Evolutionary conservation across 805 yeast genomes (phyloP), one percentile per base, ranked within the genome.

Genomic region (Myxozyma nipponensis): DNA sequence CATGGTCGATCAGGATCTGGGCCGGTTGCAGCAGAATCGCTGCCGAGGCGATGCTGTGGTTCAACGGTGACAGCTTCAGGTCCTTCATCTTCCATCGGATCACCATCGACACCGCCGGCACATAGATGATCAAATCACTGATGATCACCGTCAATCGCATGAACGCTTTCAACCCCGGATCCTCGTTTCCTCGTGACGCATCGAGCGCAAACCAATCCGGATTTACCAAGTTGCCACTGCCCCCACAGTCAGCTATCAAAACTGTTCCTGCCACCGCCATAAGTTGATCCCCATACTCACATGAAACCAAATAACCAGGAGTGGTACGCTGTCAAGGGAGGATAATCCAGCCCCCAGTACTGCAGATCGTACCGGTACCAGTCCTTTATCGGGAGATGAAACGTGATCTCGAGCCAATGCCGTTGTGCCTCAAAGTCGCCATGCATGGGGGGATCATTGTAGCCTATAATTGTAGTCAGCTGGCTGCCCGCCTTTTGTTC

Each of bases 371-470:
- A 88, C 70, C 77, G 86, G 64, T 93, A 93, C 98, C 98, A 93
- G 55, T 84, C 60, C 0, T 71, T 67, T 0, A 87, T 67, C 0
- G 96, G 93, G 43, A 90, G 66, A 59, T 82, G 80, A 36, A 75
- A 80, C 0, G 98, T 91, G 46, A 91, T 73, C 66, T 93, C 98
- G 78, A 93, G 76, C 98, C 98, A 93, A 67, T 91, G 98, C 58
- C 98, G 77, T 67, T 93, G 98, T 0, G 98, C 98, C 67, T 93
- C 98, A 63, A 93, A 91, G 65, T 93, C 98, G 4, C 98, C 98
- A 71, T 73, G 81, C 79, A 87, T 79, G 3, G 98, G 98, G 6
- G 85, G 81, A 1, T 74, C 70, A 28, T 38, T 30, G 21, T 39
- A 38, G 4, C 59, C 59, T 54, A 30, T 5, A 15, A 13, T n/a